phyloP scores from a whole-genome alignment of 805 yeast species.

The Lipomyces kockii region DNA sequence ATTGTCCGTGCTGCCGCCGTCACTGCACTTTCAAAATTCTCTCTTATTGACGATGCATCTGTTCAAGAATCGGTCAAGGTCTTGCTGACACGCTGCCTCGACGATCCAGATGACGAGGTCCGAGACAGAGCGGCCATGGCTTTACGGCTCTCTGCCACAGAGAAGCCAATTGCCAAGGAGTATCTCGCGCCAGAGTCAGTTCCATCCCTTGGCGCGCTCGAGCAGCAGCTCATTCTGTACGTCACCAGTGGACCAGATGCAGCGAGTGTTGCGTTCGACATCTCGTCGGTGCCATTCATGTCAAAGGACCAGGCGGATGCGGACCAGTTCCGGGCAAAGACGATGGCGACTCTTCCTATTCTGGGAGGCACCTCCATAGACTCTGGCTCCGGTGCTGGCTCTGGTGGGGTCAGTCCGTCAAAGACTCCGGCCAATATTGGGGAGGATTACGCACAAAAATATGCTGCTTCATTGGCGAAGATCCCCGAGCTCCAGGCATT shows the following conservation, averaged over 20 bases:
- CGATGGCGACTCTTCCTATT: slow-evolving; percentile 40
- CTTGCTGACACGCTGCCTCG: slow-evolving; percentile 78
- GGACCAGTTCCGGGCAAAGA: slow-evolving; percentile 56
- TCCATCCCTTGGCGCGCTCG: slow-evolving; percentile 78
- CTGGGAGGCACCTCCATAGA: slow-evolving; percentile 14
- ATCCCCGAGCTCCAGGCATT: slow-evolving; percentile 74
- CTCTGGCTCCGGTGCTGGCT: slow-evolving; percentile 40
- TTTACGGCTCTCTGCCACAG: slow-evolving; percentile 58
- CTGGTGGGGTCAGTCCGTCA: slow-evolving; percentile 18
- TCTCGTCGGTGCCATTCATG: slow-evolving; percentile 61
- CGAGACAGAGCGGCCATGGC: slow-evolving; percentile 96
- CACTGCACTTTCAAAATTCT: slow-evolving; percentile 88
- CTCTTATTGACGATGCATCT: slow-evolving; percentile 70
- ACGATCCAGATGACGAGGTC: slow-evolving; percentile 93
- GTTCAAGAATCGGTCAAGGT: slow-evolving; percentile 72
- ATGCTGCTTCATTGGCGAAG: slow-evolving; percentile 67
- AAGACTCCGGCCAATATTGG: slow-evolving; percentile 35
- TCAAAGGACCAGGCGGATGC: slow-evolving; percentile 48
- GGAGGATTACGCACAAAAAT: slow-evolving; percentile 50
- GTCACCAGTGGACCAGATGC: slow-evolving; percentile 57
- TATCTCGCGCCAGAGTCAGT: slow-evolving; percentile 70
- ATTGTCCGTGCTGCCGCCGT: slow-evolving; percentile 96
- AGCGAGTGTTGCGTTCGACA: slow-evolving; percentile 66
- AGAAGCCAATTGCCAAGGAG: slow-evolving; percentile 47
- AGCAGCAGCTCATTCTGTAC: slow-evolving; percentile 73